Evolutionary conservation across 176 grass and related monocot species (phyloP), one percentile per base, ranked within the genome.

Genomic region (Chrysopogon serrulatus): DNA sequence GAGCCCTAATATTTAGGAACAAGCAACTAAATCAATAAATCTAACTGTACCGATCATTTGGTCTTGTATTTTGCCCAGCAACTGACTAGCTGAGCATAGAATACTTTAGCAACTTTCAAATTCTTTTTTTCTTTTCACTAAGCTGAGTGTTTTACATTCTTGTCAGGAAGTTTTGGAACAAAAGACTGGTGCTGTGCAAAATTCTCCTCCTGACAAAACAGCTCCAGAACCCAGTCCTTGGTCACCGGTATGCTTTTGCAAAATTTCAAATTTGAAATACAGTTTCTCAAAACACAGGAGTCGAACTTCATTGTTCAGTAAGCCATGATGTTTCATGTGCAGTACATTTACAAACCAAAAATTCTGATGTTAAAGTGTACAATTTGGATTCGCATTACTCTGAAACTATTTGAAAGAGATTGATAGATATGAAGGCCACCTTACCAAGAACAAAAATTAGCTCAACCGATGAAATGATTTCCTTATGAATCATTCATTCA

Each of bases 131-230:
- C 10, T 54, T n/a, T 23, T 56, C 10, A 60, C 56, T 60, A 24
- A 60, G 56, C 10, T 60, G 56, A 60, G n/a, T 60, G 56, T 60
- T 5, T 2, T 60, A 27, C n/a, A 31, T 32, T 79, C 3, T 71
- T 56, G 66, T 82, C 91, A 95, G 96, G 92, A 98, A 71, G 90
- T 93, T 90, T 45, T 98, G 79, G 91, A 90, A 77, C 73, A 86
- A 77, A 93, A 95, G 87, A 93, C 88, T 71, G 92, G 88, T 5
- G 71, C 87, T 48, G 95, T 95, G 79, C 92, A 98, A 87, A 91
- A 98, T 86, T 98, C 90, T 78, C 95, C 92, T 82, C 89, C 87
- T 2, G 92, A 94, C 62, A 93, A 93, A 86, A 49, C 82, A 48
- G 48, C 72, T 75, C 84, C 87, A 79, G 89, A 95, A 85, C 83